Conservation (phyloP, 2,329 filamentous ascomycete genomes). For the Zarea fungicola region DNA sequence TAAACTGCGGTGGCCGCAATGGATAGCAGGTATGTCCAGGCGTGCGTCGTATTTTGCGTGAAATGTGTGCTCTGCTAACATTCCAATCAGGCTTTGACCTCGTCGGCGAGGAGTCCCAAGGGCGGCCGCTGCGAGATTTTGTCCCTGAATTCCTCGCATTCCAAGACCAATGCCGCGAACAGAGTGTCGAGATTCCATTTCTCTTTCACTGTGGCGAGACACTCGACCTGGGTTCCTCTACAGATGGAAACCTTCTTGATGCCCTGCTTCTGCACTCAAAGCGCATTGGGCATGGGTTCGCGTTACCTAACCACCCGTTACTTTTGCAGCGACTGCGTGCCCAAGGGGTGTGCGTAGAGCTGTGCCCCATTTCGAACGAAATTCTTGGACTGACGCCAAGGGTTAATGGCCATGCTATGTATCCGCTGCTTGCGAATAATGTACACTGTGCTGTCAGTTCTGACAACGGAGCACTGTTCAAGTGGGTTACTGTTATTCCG, state of each 20-base stretch:
- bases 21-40: slow-evolving; percentile 49
- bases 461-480: slow-evolving; percentile 70
- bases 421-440: slow-evolving; percentile 63
- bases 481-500: slow-evolving; percentile 41
- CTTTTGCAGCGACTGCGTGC: slow-evolving; percentile 62
- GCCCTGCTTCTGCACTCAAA: slow-evolving; percentile 60
- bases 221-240: slow-evolving; percentile 57
- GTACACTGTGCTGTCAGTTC: slow-evolving; percentile 70
- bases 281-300: slow-evolving; percentile 70
- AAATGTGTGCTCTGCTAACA: too few species aligned
- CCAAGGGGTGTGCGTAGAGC: slow-evolving; percentile 63
- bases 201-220: slow-evolving; percentile 76
- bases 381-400: slow-evolving; percentile 63
- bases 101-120: slow-evolving; percentile 61
- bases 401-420: slow-evolving; percentile 61
- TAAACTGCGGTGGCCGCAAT: slow-evolving; percentile 49
- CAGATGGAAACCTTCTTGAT: slow-evolving; percentile 64
- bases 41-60: neutral
- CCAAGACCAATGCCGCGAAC: slow-evolving; percentile 41
- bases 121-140: slow-evolving; percentile 53
- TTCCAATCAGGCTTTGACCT: slow-evolving; percentile 56
- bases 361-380: slow-evolving; percentile 75
- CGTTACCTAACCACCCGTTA: slow-evolving; percentile 59
- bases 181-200: slow-evolving; percentile 58
- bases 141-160: slow-evolving; percentile 53